Percentiles rank a stretch among this genome's conserved stretches.
Evolutionary conservation across 2,329 filamentous ascomycete species (phyloP).

Genomic region (Mycosphaerella sp.): DNA sequence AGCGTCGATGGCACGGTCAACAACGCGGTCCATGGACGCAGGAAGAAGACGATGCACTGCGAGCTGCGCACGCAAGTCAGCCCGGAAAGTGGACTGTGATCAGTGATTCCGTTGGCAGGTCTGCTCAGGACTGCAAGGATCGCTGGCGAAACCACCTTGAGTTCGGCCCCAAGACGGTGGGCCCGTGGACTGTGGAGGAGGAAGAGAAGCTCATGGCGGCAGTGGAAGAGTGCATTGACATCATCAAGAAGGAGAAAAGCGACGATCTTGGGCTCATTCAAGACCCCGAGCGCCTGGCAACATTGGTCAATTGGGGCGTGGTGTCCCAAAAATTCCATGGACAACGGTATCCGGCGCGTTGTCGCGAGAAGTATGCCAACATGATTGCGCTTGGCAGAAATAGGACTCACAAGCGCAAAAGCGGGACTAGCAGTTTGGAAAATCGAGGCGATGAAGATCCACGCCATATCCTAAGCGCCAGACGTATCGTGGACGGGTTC

Average conservation of each 20-base stretch:
- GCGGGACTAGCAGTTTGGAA: not conserved
- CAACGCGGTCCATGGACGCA: constrained; percentile 54
- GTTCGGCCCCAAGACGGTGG: constrained; percentile 48
- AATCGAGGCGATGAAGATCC: not conserved
- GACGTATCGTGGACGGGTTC: constrained; percentile 31
- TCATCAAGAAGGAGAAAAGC: constrained; percentile 35
- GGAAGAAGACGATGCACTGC: constrained; percentile 53
- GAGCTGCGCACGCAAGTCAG: constrained; percentile 41
- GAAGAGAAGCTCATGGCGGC: constrained; percentile 48
- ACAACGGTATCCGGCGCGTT: constrained; percentile 60
- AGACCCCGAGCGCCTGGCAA: constrained; percentile 43
- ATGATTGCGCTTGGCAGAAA: constrained; percentile 35
- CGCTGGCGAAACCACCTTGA: constrained; percentile 63
- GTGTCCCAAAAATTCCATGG: constrained; percentile 58
- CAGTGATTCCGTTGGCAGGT: constrained; percentile 55
- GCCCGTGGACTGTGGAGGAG: constrained; percentile 57
- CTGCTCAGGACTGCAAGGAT: constrained; percentile 60
- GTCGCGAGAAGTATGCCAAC: constrained; percentile 59
- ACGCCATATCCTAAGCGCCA: constrained; percentile 16
- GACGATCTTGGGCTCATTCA: constrained; percentile 31
- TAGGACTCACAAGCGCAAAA: constrained; percentile 5
- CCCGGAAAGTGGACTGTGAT: constrained; percentile 58
- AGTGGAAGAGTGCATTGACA: constrained; percentile 49
- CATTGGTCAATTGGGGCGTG: constrained; percentile 57
- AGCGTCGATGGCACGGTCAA: constrained; percentile 59